A percentile compares a stretch with the other conserved stretches of the same genome.
These are phyloP conservation scores for Sequoia sempervirens DNA, from an alignment of 75 land plant species.

Conservation along the genomic window DNA sequence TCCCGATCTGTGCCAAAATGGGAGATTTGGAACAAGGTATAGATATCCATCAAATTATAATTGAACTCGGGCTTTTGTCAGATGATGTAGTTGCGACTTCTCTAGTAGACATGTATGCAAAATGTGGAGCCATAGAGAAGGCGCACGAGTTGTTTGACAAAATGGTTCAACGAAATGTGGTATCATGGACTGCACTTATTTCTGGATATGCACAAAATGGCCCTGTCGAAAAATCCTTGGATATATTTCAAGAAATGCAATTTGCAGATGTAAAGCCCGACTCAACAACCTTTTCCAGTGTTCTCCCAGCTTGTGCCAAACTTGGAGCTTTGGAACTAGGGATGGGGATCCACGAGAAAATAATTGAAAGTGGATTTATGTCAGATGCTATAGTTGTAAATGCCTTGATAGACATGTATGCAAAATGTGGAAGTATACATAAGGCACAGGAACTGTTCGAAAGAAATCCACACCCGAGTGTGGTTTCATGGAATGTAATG, in stretches of 20 bases:
- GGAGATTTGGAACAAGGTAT: conserved; percentile 22
- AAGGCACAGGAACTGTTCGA: conserved; percentile 11
- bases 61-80: background rate
- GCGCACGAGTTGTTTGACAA: conserved; percentile 17
- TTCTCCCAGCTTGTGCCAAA: conserved; percentile 17
- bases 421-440: conserved; percentile 15
- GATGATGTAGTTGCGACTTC: conserved; percentile 11
- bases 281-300: conserved; percentile 8
- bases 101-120: conserved; percentile 22
- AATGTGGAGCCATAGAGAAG: conserved; percentile 19
- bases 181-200: conserved; percentile 15
- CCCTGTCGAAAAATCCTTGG: conserved; percentile 6
- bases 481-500: conserved; percentile 20
- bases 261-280: conserved; percentile 2
- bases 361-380: conserved; percentile 8
- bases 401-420: conserved; percentile 17
- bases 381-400: conserved; percentile 18
- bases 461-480: conserved; percentile 1
- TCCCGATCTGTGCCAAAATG: conserved; percentile 17
- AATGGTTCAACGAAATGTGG: conserved; percentile 9
- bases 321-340: conserved; percentile 13
- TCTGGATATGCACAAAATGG: conserved; percentile 18
- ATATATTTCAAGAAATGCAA: conserved; percentile 8
- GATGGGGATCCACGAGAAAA: conserved; percentile 11
- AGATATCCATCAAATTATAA: conserved; percentile 10